Evolutionary conservation across 2,329 filamentous ascomycete genomes (phyloP).

Genomic region (Fusarium sp.): DNA sequence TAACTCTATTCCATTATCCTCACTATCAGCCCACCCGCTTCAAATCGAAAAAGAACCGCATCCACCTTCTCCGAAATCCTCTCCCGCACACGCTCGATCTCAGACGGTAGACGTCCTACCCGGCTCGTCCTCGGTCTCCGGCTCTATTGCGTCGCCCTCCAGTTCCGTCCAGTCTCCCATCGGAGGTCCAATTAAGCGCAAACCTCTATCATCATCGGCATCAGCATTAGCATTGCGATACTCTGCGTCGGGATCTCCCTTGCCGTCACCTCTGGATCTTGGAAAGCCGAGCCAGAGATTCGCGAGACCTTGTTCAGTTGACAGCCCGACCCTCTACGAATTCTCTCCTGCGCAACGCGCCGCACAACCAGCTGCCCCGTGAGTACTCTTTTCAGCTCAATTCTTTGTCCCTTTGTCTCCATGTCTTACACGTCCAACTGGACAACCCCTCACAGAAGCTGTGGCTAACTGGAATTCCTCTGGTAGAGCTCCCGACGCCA

Average conservation of each 20-base stretch:
- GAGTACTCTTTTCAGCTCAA: constrained; percentile 29
- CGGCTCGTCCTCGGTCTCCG: constrained; percentile 33
- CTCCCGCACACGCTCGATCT: constrained; percentile 37
- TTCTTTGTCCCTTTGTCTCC: constrained; percentile 7
- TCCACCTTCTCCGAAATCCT: constrained; percentile 23
- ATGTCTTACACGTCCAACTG: constrained; percentile 13
- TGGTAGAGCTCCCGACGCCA: constrained; percentile 40
- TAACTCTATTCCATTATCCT: constrained; percentile 31
- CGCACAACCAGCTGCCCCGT: constrained; percentile 37
- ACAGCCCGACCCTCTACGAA: constrained; percentile 71
- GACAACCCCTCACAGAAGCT: constrained; percentile 8
- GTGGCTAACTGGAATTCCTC: constrained; percentile 43
- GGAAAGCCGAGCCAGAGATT: constrained; percentile 63
- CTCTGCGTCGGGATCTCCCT: constrained; percentile 39
- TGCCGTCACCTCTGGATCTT: constrained; percentile 51
- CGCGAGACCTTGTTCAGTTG: constrained; percentile 63
- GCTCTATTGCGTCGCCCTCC: constrained; percentile 12
- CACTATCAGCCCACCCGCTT: constrained; percentile 30
- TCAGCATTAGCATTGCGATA: constrained; percentile 37
- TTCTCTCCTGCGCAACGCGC: constrained; percentile 51
- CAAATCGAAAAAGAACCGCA: constrained; percentile 15
- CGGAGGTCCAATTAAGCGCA: constrained; percentile 61
- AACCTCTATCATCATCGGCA: constrained; percentile 65
- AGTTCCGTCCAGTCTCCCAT: constrained; percentile 31
- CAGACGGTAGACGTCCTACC: constrained; percentile 38